Percentiles rank a stretch among this genome's conserved stretches.
phyloP scores from a whole-genome alignment of 1,284 basidiomycete species.

The Leccinum solheimii region DNA sequence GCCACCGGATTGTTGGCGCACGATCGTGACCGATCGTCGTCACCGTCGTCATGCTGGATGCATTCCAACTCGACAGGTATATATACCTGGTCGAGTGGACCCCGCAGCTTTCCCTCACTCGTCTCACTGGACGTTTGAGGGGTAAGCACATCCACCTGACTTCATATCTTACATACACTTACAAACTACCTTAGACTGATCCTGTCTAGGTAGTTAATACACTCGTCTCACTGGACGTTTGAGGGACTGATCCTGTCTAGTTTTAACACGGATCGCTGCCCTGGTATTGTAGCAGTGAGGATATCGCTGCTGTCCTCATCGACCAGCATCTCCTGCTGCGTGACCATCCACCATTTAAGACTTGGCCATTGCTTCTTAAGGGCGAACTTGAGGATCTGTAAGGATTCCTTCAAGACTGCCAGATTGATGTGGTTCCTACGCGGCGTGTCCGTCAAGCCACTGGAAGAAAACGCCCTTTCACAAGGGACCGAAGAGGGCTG shows the following conservation, averaged over 20 bases:
- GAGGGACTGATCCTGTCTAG: too few relatives aligned
- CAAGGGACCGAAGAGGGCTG: not conserved
- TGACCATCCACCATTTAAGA: not conserved
- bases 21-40: too few relatives aligned
- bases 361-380: not conserved
- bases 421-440: not conserved
- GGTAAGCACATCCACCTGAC: too few relatives aligned
- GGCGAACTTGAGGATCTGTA: not conserved
- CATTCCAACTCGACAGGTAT: too few relatives aligned
- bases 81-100: too few relatives aligned
- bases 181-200: too few relatives aligned
- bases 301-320: not conserved
- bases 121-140: too few relatives aligned
- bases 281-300: not conserved
- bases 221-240: too few relatives aligned
- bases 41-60: too few relatives aligned
- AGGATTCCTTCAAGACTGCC: not conserved
- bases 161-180: too few relatives aligned
- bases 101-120: too few relatives aligned
- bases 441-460: not conserved
- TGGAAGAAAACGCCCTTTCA: not conserved
- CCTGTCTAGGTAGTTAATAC: too few relatives aligned
- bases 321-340: not conserved
- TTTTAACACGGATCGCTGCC: not conserved
- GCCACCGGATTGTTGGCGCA: not conserved